Conservation (phyloP, 192 early-diverging fungal genomes). For the Borealophlyctis nickersoniae region DNA sequence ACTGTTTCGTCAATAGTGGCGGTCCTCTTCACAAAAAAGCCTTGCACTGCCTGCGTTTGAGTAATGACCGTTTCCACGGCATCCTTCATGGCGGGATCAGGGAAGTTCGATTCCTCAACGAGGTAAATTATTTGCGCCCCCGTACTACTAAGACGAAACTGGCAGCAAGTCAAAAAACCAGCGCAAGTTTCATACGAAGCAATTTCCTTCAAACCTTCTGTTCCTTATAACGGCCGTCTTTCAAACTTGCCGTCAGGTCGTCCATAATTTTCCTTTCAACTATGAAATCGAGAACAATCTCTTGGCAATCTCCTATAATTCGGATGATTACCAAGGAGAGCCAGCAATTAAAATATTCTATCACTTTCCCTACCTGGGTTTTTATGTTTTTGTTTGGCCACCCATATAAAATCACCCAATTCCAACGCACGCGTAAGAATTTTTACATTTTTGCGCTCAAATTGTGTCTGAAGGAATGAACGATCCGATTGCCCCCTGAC, state of each 20-base stretch:
- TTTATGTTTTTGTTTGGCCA: slow-evolving; percentile 49
- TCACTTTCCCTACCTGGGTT: no score
- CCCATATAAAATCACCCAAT: slow-evolving; percentile 89
- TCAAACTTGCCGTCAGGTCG: slow-evolving; percentile 86
- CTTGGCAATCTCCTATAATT: slow-evolving; percentile 49
- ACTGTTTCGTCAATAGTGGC: slow-evolving; percentile 75
- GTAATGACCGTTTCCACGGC: slow-evolving; percentile 59
- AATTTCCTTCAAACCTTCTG: no score
- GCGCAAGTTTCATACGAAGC: no score
- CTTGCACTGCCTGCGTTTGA: slow-evolving; percentile 70
- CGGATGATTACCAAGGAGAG: no score
- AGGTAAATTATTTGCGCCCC: slow-evolving; percentile 75
- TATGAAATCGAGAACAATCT: slow-evolving; percentile 80
- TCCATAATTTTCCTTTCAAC: slow-evolving; percentile 93
- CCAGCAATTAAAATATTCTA: no score
- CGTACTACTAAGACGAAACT: slow-evolving; percentile 13
- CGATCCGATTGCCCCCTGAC: slow-evolving; percentile 66
- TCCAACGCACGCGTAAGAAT: slow-evolving; percentile 62
- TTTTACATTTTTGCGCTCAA: slow-evolving; percentile 56
- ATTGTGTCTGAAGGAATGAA: slow-evolving; percentile 65
- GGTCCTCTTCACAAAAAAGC: slow-evolving; percentile 82
- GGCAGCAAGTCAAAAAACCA: slow-evolving; percentile 2
- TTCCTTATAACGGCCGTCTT: slow-evolving; percentile 88
- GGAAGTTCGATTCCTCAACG: slow-evolving; percentile 65
- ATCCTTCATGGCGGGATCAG: background rate